Base-by-base conservation (phyloP, 2,329 filamentous ascomycete species). In the Colletotrichum graminicola region DNA sequence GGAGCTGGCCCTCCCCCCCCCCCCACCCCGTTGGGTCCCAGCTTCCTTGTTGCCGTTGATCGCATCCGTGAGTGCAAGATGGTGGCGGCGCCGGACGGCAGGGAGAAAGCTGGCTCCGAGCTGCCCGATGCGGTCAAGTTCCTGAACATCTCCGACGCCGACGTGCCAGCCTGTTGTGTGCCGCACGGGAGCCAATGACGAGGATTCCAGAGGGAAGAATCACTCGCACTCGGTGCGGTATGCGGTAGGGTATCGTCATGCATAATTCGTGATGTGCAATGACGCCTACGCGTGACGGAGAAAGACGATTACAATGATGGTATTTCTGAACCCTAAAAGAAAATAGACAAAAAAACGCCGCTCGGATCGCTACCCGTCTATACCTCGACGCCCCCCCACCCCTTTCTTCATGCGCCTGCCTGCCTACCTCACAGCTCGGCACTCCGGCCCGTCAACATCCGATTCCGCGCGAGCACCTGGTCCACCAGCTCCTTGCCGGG, bases 401-500 rank as follows among this genome's bases (percentile, higher is more conserved):
- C n/a, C 12, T 2, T 21, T 21, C 2, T n/a, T 21, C 10, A 23
- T 23, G n/a, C n/a, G 10, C n/a, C 18, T 12, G 41, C 14, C 18
- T 21, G 18, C 21, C 18, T 4, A 16, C 23, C 32, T 70, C 55
- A 72, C 41, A 73, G n/a, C 26, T 72, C 71, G 18, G 34, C 47
- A 49, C 54, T 66, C 21, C 54, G 56, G 21, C 66, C 52, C 68
- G 49, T 65, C 71, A 80, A 62, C 63, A 76, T 76, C 29, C 74
- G 74, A 72, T 86, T 86, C 77, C 83, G 82, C 45, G 73, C 76
- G 63, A 87, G 70, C 12, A 87, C 79, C 29, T 78, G 80, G 36
- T 84, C 79, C 47, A 87, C 80, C 39, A 84, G 77, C 57, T 77
- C 78, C 73, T 76, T 77, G 3, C 85, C 85, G 0, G 84, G 84